Conservation (phyloP, 306 rosid species). For the Acacia melanoxylon region DNA sequence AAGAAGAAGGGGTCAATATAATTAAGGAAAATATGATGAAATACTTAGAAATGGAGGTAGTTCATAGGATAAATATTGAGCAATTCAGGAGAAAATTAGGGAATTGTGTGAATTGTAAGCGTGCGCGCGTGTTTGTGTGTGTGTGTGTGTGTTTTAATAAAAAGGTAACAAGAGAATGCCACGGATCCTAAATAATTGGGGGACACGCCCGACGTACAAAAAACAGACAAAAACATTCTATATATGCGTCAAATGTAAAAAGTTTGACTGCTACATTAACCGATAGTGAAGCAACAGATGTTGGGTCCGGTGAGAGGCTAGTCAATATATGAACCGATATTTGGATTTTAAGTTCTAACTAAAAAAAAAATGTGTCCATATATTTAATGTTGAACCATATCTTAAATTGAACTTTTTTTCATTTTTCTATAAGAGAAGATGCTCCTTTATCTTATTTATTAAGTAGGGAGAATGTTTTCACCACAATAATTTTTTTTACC, state of each 20-base stretch:
- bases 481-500: no score
- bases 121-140: no score
- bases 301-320: no score
- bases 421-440: no score
- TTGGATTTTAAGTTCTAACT: no score
- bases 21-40: neutral
- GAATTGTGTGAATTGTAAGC: neutral
- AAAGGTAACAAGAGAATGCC: neutral
- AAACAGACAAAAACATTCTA: neutral
- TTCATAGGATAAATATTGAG: neutral
- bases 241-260: neutral
- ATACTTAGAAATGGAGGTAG: neutral
- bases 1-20: neutral
- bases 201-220: neutral
- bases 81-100: neutral
- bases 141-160: no score
- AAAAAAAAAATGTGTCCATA: no score
- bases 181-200: neutral
- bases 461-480: no score
- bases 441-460: no score
- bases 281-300: neutral
- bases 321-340: no score
- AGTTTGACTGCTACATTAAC: conserved; percentile 10
- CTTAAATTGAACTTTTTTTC: no score
- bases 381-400: no score